Conservation (phyloP, 257 asterid genomes). For the Jacaranda copaia region DNA sequence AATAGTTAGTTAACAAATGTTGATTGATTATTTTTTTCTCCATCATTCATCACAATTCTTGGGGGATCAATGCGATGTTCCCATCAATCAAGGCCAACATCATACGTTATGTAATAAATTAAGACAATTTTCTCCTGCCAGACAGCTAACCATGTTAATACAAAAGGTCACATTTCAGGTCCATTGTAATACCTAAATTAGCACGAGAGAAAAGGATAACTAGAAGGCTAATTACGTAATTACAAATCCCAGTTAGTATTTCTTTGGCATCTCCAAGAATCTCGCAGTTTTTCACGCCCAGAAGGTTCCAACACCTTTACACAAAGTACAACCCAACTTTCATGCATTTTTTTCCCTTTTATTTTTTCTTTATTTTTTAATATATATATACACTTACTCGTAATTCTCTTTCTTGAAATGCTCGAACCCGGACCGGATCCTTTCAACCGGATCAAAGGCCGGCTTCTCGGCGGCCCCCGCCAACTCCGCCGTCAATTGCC, state of each 20-base stretch:
- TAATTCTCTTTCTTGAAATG: conserved; percentile 50
- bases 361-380: not conserved
- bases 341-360: not conserved
- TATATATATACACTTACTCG: conserved; percentile 33
- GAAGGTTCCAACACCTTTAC: conserved; percentile 35
- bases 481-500: conserved; percentile 70
- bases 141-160: not conserved
- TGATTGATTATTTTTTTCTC: not conserved
- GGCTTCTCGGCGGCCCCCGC: conserved; percentile 34
- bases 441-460: conserved; percentile 52
- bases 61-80: conserved; percentile 3
- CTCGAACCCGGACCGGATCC: conserved; percentile 77
- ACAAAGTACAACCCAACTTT: conserved; percentile 30
- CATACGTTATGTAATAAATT: not conserved
- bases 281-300: conserved; percentile 35
- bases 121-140: not conserved
- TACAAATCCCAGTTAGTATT: not conserved
- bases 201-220: not conserved
- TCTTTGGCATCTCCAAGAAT: conserved; percentile 47
- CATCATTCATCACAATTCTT: not conserved
- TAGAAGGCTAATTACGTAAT: conserved; percentile 21
- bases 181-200: not conserved
- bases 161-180: not conserved
- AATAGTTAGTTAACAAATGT: not conserved
- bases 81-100: not conserved